Evolutionary conservation across 805 yeast species (phyloP), one percentile per base, ranked within the genome.

Genomic region (Candida sphagnicola): DNA sequence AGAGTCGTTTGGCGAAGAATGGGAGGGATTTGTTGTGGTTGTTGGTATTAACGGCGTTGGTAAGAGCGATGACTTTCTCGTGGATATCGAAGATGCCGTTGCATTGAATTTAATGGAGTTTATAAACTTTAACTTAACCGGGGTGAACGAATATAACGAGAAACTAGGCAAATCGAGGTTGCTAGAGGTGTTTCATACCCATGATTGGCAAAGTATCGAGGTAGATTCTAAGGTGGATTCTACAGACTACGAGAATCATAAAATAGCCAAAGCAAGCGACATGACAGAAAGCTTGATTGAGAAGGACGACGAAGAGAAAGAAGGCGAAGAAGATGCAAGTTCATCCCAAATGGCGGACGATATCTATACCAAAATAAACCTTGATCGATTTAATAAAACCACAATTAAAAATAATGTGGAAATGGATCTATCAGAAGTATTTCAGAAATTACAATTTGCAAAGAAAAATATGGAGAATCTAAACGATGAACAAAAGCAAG

Each of bases 101-200:
- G 49, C 70, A 3, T 41, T 44, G 5, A 40, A 55, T 21, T 78
- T 78, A 2, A 59, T 71, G 38, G 80, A 75, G 41, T 72, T 58
- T 41, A 53, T 75, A 2, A 56, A 65, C 31, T 51, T 62, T 17
- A 37, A 49, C 15, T 56, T 56, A 4, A 32, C 47, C 2, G 70
- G 72, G 0, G 35, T 26, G 12, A 73, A 72, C 45, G 75, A 74
- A 46, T 74, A 41, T 43, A 51, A 51, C 15, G 82, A 75, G 33
- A 59, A 50, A 17, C 12, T 57, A 2, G 82, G 82, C 0, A 47
- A 53, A 11, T 65, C 59, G 28, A 50, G 82, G 41, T 39, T 76
- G 2, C 45, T 46, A 28, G 81, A 77, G 40, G 49, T 75, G 2
- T 46, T 78, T 4, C 75, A 77, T 35, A 59, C 74, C 1, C 70